A percentile compares a stretch with the other conserved stretches of the same genome.
phyloP scores from a whole-genome alignment of 2,329 filamentous ascomycete species.

The Penicillium sclerotiorum region DNA sequence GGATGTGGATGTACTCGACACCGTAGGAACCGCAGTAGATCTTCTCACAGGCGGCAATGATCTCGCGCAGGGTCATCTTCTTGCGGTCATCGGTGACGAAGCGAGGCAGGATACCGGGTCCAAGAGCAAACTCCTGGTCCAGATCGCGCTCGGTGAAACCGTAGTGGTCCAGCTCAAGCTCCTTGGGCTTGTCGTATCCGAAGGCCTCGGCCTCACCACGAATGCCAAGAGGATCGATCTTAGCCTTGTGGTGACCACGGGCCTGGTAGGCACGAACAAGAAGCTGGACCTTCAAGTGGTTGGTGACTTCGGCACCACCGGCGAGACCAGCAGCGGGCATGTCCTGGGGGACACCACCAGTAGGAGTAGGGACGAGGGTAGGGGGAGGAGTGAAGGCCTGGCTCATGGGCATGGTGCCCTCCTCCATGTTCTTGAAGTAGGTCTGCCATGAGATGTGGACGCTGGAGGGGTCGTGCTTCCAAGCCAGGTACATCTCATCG shows the following conservation, averaged over 20 bases:
- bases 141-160: constrained; percentile 93
- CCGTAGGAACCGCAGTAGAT: constrained; percentile 98
- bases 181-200: constrained; percentile 84
- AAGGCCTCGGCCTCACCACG: constrained; percentile 82
- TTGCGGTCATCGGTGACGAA: constrained; percentile 86
- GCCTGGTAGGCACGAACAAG: constrained; percentile 97
- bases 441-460: constrained; percentile 99
- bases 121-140: constrained; percentile 86
- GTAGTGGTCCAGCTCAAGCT: constrained; percentile 91
- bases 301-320: constrained; percentile 80
- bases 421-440: constrained; percentile 99
- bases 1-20: constrained; percentile 98
- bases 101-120: constrained; percentile 90
- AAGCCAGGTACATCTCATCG: constrained; percentile 99
- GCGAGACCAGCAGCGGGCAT: constrained; percentile 70
- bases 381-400: constrained; percentile 96
- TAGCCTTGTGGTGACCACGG: constrained; percentile 96
- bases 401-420: constrained; percentile 94
- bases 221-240: constrained; percentile 94
- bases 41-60: constrained; percentile 87
- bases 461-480: constrained; percentile 89
- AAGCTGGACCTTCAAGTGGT: constrained; percentile 97
- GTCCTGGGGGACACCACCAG: constrained; percentile 73
- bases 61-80: constrained; percentile 96
- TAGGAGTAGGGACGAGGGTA: constrained; percentile 80